Conservation (phyloP, 108 stramenopile genomes). For the Cyclostephanos invisitatus region DNA sequence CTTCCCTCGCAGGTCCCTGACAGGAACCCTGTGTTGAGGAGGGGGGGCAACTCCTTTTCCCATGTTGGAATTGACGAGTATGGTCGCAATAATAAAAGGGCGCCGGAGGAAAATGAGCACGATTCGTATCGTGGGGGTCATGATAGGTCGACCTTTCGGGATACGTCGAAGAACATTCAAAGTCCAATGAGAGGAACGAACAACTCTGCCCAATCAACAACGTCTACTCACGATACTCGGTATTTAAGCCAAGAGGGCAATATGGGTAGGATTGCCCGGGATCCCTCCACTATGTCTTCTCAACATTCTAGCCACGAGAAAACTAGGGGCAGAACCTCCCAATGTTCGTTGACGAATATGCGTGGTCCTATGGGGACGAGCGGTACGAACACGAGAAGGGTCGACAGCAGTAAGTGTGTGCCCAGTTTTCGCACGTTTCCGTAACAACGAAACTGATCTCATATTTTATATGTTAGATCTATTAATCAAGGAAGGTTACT, state of each 20-base stretch:
- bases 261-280: background rate
- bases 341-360: conserved; percentile 7
- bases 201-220: background rate
- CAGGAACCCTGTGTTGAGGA: background rate
- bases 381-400: conserved; percentile 1
- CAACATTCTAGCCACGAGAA: no score
- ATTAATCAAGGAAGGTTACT: conserved; percentile 36
- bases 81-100: no score
- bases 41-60: no score
- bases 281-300: background rate
- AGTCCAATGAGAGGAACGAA: background rate
- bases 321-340: no score
- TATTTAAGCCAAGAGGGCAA: background rate
- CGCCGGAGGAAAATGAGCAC: no score
- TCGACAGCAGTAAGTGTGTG: conserved; percentile 8
- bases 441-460: conserved; percentile 1
- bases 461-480: background rate
- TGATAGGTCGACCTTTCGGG: background rate
- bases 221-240: background rate
- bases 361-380: conserved; percentile 17
- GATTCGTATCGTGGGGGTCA: no score
- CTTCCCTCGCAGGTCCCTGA: no score
- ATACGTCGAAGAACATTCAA: background rate
- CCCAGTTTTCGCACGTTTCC: background rate
- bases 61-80: no score